Conservation (phyloP, 1,139 yeast species). For the Kodamaea arcana region DNA sequence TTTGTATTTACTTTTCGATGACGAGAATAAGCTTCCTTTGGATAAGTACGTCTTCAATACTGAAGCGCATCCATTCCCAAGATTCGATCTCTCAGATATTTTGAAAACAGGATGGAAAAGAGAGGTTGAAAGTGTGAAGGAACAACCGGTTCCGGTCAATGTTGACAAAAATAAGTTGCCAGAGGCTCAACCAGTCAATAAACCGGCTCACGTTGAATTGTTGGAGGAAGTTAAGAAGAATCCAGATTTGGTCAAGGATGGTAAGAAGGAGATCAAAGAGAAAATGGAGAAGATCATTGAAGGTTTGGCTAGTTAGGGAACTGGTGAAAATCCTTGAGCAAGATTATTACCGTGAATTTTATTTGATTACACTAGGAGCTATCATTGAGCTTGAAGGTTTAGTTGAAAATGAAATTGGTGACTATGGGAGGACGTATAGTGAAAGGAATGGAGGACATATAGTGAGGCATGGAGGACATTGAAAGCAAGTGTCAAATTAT, state of each 20-base stretch:
- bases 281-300: constrained; percentile 23
- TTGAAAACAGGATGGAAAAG: constrained; percentile 67
- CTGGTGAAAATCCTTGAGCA: no score
- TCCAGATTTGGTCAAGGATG: constrained; percentile 25
- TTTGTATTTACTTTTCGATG: constrained; percentile 75
- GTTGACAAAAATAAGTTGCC: constrained; percentile 35
- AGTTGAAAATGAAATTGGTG: no score
- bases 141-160: constrained; percentile 12
- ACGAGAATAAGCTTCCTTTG: constrained; percentile 52
- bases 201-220: constrained; percentile 35
- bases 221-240: constrained; percentile 34
- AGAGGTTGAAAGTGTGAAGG: constrained; percentile 18
- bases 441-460: no score
- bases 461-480: no score
- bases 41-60: constrained; percentile 80
- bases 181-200: constrained; percentile 43
- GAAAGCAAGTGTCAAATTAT: no score
- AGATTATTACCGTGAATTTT: no score
- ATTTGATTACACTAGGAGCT: no score
- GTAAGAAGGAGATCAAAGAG: constrained; percentile 21
- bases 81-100: constrained; percentile 49
- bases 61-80: constrained; percentile 91
- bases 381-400: no score
- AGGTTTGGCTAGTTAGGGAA: constrained; percentile 4
- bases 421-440: no score